A percentile compares a stretch with the other conserved stretches of the same genome.
Evolutionary conservation across 2,329 filamentous ascomycete species (phyloP).

Genomic region (Pezicula carpinea): DNA sequence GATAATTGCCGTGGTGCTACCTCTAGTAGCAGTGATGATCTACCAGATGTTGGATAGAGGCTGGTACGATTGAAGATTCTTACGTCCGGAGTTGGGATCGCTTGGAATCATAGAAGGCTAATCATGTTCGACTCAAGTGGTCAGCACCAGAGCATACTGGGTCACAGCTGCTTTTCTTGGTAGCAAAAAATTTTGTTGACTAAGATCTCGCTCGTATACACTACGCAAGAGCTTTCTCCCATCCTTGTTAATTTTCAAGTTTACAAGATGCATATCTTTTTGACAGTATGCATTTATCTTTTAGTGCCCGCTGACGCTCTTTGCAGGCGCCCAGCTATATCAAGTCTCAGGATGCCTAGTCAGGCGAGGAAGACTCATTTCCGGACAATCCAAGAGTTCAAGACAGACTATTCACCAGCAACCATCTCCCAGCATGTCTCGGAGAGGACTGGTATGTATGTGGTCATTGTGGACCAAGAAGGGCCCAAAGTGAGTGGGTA

Average conservation of each 20-base stretch:
- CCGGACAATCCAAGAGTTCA: conserved; percentile 78
- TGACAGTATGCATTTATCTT: too few species aligned
- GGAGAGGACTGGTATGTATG: conserved; percentile 87
- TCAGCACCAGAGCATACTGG: too few species aligned
- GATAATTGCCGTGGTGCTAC: conserved; percentile 8
- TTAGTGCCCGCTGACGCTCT: too few species aligned
- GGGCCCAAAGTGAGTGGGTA: conserved; percentile 95
- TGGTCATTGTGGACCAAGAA: conserved; percentile 85
- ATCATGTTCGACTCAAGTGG: neutral
- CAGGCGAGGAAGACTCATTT: conserved; percentile 56
- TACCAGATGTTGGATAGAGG: conserved; percentile 12
- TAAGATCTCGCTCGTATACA: too few species aligned
- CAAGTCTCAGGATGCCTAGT: conserved; percentile 47
- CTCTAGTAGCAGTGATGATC: conserved; percentile 13
- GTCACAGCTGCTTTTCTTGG: too few species aligned
- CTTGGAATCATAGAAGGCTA: neutral
- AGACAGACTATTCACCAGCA: conserved; percentile 84
- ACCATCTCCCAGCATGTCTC: conserved; percentile 95
- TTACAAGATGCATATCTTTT: too few species aligned
- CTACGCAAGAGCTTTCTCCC: too few species aligned
- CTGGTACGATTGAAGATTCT: conserved; percentile 15
- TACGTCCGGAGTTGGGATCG: too few species aligned
- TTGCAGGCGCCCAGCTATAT: neutral
- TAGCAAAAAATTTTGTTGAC: too few species aligned
- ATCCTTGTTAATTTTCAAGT: too few species aligned